A percentile compares a stretch with the other conserved stretches of the same genome.
Conservation (phyloP, 108 stramenopile genomes). For the Seminavis robusta region DNA sequence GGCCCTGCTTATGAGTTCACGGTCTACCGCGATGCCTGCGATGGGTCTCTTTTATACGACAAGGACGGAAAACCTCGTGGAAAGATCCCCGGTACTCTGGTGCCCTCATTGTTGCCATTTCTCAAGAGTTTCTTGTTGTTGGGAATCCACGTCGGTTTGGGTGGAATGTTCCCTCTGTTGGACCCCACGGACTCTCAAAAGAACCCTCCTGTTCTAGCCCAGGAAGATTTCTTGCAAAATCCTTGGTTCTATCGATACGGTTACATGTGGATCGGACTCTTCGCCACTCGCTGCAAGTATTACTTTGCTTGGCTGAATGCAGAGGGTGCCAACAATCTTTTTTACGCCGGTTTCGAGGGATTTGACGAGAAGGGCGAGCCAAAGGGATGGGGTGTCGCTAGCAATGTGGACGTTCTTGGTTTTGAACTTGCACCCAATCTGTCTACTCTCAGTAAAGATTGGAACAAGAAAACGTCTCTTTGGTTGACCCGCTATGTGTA, state of each 20-base stretch:
- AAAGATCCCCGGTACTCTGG: conserved; percentile 74
- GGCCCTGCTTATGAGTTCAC: conserved; percentile 88
- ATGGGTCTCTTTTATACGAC: conserved; percentile 71
- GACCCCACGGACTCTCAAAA: conserved; percentile 81
- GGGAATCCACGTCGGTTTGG: conserved; percentile 64
- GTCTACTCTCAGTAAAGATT: conserved; percentile 72
- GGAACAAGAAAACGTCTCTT: conserved; percentile 95
- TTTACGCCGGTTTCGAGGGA: conserved; percentile 93
- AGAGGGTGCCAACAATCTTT: conserved; percentile 86
- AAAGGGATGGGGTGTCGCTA: conserved; percentile 85
- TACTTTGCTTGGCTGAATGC: conserved; percentile 98
- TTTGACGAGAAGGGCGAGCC: conserved; percentile 79
- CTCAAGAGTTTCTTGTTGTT: conserved; percentile 69
- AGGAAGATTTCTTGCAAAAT: conserved; percentile 51
- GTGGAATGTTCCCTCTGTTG: conserved; percentile 71
- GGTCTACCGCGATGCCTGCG: conserved; percentile 66
- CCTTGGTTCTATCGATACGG: conserved; percentile 64
- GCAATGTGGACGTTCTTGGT: conserved; percentile 89
- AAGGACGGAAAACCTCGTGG: conserved; percentile 66
- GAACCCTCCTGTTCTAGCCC: conserved; percentile 55
- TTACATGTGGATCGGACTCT: conserved; percentile 80
- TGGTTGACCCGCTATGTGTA: conserved; percentile 96
- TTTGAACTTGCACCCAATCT: conserved; percentile 92
- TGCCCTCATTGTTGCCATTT: conserved; percentile 70
- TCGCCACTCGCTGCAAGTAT: conserved; percentile 90